A percentile compares a stretch with the other conserved stretches of the same genome.
These are phyloP conservation scores for Grigorovia yakushimaensis DNA, from an alignment of 805 yeast species.

Conservation along the genomic window DNA sequence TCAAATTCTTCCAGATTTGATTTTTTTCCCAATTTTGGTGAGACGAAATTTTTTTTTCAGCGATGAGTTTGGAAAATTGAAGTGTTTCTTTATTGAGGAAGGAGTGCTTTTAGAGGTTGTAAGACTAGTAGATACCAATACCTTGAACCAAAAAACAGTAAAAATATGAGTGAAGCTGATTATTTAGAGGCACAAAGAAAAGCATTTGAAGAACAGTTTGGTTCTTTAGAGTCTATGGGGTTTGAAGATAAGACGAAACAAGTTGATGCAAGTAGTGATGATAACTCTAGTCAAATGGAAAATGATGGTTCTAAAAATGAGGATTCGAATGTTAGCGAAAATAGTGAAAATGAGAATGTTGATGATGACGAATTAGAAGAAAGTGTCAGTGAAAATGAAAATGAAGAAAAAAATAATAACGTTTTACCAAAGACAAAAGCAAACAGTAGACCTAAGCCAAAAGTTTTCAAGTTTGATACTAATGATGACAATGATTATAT, in stretches of 20 bases:
- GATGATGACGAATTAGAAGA: slow-evolving; percentile 17
- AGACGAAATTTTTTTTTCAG: neutral
- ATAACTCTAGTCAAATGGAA: slow-evolving; percentile 2
- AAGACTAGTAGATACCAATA: too few species aligned
- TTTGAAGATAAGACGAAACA: slow-evolving; percentile 36
- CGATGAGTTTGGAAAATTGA: neutral
- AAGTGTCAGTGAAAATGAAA: slow-evolving; percentile 18
- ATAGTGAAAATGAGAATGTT: neutral
- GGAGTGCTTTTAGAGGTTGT: too few species aligned
- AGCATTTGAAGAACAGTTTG: slow-evolving; percentile 58
- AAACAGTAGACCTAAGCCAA: slow-evolving; percentile 7
- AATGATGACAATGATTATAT: slow-evolving; percentile 11
- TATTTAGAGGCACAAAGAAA: slow-evolving; percentile 40
- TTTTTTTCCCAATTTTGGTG: neutral
- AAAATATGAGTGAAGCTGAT: slow-evolving; percentile 1
- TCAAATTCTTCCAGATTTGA: too few species aligned
- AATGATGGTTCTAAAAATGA: neutral
- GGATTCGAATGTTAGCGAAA: slow-evolving; percentile 2
- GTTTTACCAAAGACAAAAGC: slow-evolving; percentile 1
- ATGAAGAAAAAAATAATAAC: slow-evolving; percentile 10
- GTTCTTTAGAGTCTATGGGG: slow-evolving; percentile 46
- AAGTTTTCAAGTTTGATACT: slow-evolving; percentile 21
- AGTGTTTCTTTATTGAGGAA: too few species aligned
- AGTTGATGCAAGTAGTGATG: slow-evolving; percentile 2
- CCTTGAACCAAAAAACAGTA: too few species aligned